Evolutionary conservation across 2,329 filamentous ascomycete genomes (phyloP).

Genomic region (Fusarium sp.): DNA sequence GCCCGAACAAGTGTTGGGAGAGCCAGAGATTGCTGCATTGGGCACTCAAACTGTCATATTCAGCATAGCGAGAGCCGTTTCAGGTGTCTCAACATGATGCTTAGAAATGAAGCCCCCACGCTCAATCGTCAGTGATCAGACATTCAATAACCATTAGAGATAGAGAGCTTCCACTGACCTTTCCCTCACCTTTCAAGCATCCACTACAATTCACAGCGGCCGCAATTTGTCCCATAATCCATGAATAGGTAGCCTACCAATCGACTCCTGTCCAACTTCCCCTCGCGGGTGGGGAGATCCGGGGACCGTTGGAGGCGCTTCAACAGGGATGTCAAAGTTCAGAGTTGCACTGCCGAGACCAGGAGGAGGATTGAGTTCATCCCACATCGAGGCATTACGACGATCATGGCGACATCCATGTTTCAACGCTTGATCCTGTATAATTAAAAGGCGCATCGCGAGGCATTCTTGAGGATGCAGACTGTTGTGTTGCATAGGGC

Average conservation of each 20-base stretch:
- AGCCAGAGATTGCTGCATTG: background rate
- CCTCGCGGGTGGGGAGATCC: slow-evolving; percentile 2
- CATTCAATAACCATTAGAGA: background rate
- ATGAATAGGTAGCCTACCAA: background rate
- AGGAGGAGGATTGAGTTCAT: background rate
- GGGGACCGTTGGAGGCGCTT: background rate
- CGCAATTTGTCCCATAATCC: background rate
- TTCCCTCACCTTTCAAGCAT: background rate
- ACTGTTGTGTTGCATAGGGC: background rate
- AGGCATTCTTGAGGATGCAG: background rate
- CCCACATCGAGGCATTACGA: background rate
- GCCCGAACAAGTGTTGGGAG: background rate
- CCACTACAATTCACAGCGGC: background rate
- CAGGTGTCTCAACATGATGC: background rate
- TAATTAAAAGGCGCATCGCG: background rate
- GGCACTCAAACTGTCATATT: background rate
- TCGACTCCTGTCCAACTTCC: background rate
- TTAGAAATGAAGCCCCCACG: background rate
- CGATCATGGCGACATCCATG: background rate
- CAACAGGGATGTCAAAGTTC: slow-evolving; percentile 1
- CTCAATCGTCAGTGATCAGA: background rate
- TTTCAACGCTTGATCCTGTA: background rate
- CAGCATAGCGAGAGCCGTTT: background rate
- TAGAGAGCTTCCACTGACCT: background rate
- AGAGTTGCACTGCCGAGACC: background rate